Evolutionary conservation across 1,284 basidiomycete genomes (phyloP).

Genomic region (Leccinum insolens): DNA sequence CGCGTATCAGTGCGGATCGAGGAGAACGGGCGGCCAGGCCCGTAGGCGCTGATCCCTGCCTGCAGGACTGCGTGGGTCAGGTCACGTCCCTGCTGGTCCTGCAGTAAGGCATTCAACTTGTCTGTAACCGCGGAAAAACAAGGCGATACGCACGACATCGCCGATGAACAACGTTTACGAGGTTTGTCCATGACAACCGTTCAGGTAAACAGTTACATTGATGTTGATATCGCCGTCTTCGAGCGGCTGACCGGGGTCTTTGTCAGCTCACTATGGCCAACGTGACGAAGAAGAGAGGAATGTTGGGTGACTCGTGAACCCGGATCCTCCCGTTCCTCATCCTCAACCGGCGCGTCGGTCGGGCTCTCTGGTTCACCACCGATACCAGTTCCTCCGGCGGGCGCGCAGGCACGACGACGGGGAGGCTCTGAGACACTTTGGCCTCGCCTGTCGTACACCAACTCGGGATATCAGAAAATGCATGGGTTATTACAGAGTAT

Average conservation of each 20-base stretch:
- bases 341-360: too few species aligned
- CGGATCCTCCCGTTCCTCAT: too few species aligned
- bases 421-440: too few species aligned
- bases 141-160: slow-evolving; percentile 54
- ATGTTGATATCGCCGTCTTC: slow-evolving; percentile 82
- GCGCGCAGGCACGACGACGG: too few species aligned
- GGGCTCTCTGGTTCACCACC: too few species aligned
- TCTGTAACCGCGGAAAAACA: not conserved
- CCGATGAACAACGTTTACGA: slow-evolving; percentile 82
- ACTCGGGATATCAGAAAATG: too few species aligned
- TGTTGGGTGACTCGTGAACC: too few species aligned
- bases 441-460: too few species aligned
- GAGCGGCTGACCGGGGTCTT: slow-evolving; percentile 63
- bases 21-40: slow-evolving; percentile 73
- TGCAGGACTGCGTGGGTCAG: slow-evolving; percentile 74
- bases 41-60: slow-evolving; percentile 75
- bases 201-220: slow-evolving; percentile 79
- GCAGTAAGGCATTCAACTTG: not conserved
- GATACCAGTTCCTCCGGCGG: too few species aligned
- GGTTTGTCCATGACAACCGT: slow-evolving; percentile 87
- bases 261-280: not conserved
- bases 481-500: too few species aligned
- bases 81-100: slow-evolving; percentile 71
- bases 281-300: too few species aligned
- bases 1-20: slow-evolving; percentile 64